Conservation (phyloP, 2,329 filamentous ascomycete genomes). For the Ascochyta koolunga region DNA sequence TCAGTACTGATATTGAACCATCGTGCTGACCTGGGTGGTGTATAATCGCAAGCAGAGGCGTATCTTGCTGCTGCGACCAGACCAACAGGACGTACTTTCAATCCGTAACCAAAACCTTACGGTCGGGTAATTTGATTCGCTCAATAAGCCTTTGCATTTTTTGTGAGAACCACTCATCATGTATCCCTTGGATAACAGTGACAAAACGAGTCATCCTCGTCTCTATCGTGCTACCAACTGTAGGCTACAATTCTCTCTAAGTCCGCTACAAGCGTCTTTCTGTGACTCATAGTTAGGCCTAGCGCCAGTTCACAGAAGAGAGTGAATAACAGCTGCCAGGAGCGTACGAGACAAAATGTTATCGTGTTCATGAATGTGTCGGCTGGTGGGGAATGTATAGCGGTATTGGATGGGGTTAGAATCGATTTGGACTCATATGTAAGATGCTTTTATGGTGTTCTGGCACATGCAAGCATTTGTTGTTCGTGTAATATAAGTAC, state of each 20-base stretch:
- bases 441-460: neutral
- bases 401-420: neutral
- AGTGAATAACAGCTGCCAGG: constrained; percentile 5
- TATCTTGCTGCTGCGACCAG: neutral
- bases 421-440: neutral
- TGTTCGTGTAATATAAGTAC: constrained; percentile 1
- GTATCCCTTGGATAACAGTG: no score
- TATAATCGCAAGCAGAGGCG: neutral
- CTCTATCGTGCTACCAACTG: neutral
- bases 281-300: constrained; percentile 5
- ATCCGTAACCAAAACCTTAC: neutral
- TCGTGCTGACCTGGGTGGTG: neutral
- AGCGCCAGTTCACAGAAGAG: neutral
- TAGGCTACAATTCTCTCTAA: constrained; percentile 1
- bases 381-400: neutral
- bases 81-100: neutral
- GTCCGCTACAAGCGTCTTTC: neutral
- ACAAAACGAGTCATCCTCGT: neutral
- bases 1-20: neutral
- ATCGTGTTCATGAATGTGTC: neutral
- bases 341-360: neutral
- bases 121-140: neutral
- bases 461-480: neutral
- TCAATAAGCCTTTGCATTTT: no score
- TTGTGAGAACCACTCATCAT: neutral